phyloP scores from a whole-genome alignment of 1,284 basidiomycete genomes.

The Apiotrichum mycotoxinovorans region DNA sequence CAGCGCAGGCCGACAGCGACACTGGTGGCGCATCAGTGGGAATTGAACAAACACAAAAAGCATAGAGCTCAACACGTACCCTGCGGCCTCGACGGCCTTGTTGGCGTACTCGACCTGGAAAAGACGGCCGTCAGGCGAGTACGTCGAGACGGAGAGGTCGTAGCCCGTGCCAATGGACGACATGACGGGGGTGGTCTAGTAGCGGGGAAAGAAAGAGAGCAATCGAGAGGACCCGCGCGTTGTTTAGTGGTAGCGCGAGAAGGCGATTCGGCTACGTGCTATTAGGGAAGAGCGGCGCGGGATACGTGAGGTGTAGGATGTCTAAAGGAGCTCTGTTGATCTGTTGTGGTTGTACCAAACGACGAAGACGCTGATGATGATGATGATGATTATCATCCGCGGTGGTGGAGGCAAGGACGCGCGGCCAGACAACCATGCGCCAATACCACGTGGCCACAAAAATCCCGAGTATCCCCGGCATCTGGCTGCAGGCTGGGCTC shows the following conservation, averaged over 20 bases:
- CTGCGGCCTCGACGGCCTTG: slow-evolving; percentile 98
- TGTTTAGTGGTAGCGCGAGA: too few relatives aligned
- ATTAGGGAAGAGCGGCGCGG: background rate
- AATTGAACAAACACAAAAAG: background rate
- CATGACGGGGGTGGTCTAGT: slow-evolving; percentile 55
- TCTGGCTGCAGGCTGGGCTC: background rate
- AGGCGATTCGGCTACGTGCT: too few relatives aligned
- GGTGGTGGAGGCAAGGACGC: background rate
- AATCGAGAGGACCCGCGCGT: too few relatives aligned
- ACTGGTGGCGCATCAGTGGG: slow-evolving; percentile 52
- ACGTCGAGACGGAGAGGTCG: slow-evolving; percentile 96
- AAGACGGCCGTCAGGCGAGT: slow-evolving; percentile 96
- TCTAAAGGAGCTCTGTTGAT: too few relatives aligned
- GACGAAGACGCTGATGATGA: background rate
- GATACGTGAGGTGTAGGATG: background rate
- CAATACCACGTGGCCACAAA: background rate
- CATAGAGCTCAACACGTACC: slow-evolving; percentile 64
- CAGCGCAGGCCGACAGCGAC: slow-evolving; percentile 87
- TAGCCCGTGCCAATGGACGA: slow-evolving; percentile 98
- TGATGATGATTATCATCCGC: background rate
- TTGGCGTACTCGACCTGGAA: slow-evolving; percentile 99
- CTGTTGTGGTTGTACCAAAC: background rate
- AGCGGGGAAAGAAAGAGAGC: background rate
- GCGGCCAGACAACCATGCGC: background rate
- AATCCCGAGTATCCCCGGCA: background rate